Evolutionary conservation across 352 stramenopile genomes (phyloP).

Genomic region (Globisporangium acanthophoron): DNA sequence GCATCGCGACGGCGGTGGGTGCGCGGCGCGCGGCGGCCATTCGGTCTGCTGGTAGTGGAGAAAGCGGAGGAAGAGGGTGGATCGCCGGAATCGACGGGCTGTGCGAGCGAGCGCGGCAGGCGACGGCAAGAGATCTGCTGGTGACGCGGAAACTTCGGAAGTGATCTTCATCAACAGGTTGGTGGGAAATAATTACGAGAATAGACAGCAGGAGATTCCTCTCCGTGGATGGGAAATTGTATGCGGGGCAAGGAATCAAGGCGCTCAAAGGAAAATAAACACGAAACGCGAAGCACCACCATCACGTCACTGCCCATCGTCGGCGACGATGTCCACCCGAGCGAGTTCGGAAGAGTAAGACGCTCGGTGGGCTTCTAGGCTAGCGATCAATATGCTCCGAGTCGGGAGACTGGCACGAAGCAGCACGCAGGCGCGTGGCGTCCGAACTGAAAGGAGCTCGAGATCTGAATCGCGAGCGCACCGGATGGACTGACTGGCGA

Average conservation of each 20-base stretch:
- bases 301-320: no score
- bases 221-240: neutral
- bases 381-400: neutral
- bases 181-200: neutral
- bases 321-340: no score
- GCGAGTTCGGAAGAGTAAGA: no score
- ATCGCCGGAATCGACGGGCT: neutral
- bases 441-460: neutral
- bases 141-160: neutral
- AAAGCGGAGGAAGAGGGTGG: neutral
- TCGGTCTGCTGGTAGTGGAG: neutral
- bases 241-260: neutral
- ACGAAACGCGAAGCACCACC: no score
- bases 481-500: neutral
- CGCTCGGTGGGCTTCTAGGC: no score
- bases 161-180: neutral
- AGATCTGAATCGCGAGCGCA: neutral
- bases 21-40: constrained; percentile 22
- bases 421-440: neutral
- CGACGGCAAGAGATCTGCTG: neutral
- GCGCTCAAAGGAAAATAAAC: no score
- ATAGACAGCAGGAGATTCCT: neutral
- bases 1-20: constrained; percentile 81
- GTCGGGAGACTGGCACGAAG: neutral
- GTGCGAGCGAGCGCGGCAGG: neutral